Conservation (phyloP, 2,329 filamentous ascomycete species). For the Aspergillus felis region DNA sequence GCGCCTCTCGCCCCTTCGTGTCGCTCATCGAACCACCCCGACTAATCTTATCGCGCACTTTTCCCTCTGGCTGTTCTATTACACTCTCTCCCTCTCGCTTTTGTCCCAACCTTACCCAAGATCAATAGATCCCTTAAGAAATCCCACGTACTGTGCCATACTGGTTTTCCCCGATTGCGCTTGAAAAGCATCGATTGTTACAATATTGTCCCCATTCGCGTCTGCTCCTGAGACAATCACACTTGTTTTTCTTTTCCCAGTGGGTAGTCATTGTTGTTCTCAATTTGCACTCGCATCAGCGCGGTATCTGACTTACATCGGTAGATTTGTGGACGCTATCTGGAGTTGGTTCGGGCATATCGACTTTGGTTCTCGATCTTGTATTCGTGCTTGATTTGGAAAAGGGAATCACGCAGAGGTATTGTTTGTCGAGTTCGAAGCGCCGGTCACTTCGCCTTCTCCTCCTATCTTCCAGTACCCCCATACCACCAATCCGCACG, state of each 20-base stretch:
- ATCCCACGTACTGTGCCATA: background rate
- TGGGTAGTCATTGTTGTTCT: conserved; percentile 4
- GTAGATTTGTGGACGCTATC: conserved; percentile 3
- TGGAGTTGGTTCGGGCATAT: background rate
- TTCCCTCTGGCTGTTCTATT: conserved; percentile 6
- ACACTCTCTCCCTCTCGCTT: background rate
- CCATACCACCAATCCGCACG: conserved; percentile 18
- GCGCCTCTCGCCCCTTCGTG: conserved; percentile 12
- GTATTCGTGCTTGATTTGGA: conserved; percentile 4
- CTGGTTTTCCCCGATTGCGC: conserved; percentile 2
- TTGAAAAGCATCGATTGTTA: conserved; percentile 10
- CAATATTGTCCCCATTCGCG: conserved; percentile 8
- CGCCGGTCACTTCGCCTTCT: conserved; percentile 12
- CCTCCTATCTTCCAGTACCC: conserved; percentile 12
- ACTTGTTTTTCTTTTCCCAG: conserved; percentile 7
- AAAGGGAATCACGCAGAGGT: background rate
- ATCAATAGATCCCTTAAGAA: background rate
- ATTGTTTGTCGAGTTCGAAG: conserved; percentile 5
- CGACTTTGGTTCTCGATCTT: conserved; percentile 2
- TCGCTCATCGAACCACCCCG: conserved; percentile 16
- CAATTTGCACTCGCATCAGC: background rate
- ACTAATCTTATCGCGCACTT: conserved; percentile 19
- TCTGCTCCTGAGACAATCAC: conserved; percentile 13
- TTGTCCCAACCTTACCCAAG: background rate
- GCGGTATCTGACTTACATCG: conserved; percentile 2